Base-by-base conservation (phyloP, 108 stramenopile genomes). In the Nitzschia sp. region DNA sequence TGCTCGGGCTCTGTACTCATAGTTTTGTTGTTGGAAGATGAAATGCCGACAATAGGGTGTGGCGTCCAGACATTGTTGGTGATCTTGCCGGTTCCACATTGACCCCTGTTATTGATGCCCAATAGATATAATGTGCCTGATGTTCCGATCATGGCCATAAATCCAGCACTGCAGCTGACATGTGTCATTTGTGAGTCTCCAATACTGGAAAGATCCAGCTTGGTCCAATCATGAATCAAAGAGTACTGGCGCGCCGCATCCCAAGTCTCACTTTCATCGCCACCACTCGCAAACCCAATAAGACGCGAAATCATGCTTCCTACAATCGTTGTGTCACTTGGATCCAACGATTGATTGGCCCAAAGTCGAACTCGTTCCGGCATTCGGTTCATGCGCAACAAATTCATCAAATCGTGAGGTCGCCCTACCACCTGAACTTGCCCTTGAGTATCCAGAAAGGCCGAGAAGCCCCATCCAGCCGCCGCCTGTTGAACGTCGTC, bases 381-480 rank as follows among this genome's bases (percentile, higher is more conserved):
- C 45, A 94, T 52, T 16, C 93, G 86, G 45, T 79, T 77, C 55
- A 91, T 46, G 47, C 93, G 70, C 70, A 94, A 57, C 34, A 94
- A 53, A 8, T 76, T 77, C 47, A 81, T 79, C 54, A 91, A 85
- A 57, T 94, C 93, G 59, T 91, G 88, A n/a, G 93, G 90, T 71
- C 90, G 85, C 25, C 93, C 93, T 26, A 78, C 71, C 36, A 88
- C 45, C 23, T 81, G 54, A 27, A 94, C 75, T 28, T 75, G 64
- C 6, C 73, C 50, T 30, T 74, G 55, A 1, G 53, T 54, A 33
- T 85, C 60, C 23, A 87, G 21, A 21, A 93, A 23, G 15, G 86
- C 89, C 5, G 89, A 82, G 47, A 77, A 81, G 2, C 92, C 92
- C 92, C 92, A 93, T 32, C 92, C 92, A 2, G 75, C 83, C 15